phyloP scores from a whole-genome alignment of 371 early-diverging fungal genomes.

The Rhizopus sp. region DNA sequence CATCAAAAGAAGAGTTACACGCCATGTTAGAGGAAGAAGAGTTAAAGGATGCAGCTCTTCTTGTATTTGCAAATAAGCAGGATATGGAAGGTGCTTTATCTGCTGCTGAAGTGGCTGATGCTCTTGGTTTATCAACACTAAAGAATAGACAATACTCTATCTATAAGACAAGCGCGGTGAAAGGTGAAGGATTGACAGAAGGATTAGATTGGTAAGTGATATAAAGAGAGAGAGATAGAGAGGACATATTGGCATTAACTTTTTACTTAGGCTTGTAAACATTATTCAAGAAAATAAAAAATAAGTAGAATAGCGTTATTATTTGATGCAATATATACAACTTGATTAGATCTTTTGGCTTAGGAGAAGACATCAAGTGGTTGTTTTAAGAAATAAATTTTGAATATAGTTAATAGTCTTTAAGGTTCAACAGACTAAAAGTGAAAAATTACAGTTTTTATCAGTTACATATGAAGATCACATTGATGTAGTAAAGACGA shows the following conservation, averaged over 20 bases:
- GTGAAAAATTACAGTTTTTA: no score
- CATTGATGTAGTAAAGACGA: no score
- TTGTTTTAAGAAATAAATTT: no score
- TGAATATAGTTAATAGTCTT: no score
- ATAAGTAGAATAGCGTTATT: conserved; percentile 8
- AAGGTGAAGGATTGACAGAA: conserved; percentile 95
- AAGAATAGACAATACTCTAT: conserved; percentile 91
- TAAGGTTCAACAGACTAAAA: no score
- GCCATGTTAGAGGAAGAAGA: conserved; percentile 91
- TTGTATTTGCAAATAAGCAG: conserved; percentile 93
- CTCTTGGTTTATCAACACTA: conserved; percentile 80
- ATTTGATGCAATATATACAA: no score
- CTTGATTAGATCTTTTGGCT: no score
- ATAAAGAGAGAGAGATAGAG: not conserved
- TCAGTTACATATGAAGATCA: no score
- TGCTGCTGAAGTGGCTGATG: conserved; percentile 83
- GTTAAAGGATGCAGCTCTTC: conserved; percentile 77
- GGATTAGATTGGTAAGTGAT: conserved; percentile 78
- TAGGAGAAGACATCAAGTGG: no score
- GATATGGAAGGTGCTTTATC: conserved; percentile 90
- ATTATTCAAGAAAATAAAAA: conserved; percentile 54
- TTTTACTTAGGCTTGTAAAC: conserved; percentile 45
- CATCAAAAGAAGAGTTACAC: conserved; percentile 87
- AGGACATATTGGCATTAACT: not conserved
- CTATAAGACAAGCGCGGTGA: conserved; percentile 92